Evolutionary conservation across 1,284 basidiomycete genomes (phyloP).

Genomic region (Trichosporon coremiiforme): DNA sequence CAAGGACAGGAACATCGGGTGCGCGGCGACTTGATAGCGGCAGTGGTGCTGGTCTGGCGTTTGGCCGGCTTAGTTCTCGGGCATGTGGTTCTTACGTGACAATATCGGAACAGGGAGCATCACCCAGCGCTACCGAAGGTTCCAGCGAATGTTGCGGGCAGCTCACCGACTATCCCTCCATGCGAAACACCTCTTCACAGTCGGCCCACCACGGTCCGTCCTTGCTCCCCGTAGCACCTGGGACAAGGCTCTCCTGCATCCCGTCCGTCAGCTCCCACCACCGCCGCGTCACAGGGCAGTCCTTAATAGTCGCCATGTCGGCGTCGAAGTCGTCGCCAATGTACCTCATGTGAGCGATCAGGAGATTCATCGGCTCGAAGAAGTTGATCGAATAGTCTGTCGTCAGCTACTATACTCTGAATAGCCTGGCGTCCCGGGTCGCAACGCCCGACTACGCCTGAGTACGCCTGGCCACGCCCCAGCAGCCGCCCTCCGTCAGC

Average conservation of each 20-base stretch:
- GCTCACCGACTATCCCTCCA: slow-evolving; percentile 58
- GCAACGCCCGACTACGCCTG: too few relatives aligned
- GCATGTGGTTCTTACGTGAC: background rate
- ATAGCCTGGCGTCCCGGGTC: background rate
- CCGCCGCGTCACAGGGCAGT: slow-evolving; percentile 67
- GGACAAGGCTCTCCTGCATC: slow-evolving; percentile 74
- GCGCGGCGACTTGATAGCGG: slow-evolving; percentile 9
- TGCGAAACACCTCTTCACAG: slow-evolving; percentile 71
- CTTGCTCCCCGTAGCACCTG: slow-evolving; percentile 69
- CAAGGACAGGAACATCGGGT: background rate
- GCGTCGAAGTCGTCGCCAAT: slow-evolving; percentile 62
- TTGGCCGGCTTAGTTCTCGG: background rate
- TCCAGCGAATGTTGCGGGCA: too few relatives aligned
- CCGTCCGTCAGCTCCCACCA: slow-evolving; percentile 74
- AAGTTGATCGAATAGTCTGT: slow-evolving; percentile 75
- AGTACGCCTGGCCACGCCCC: background rate
- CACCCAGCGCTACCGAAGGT: too few relatives aligned
- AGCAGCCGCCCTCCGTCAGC: background rate
- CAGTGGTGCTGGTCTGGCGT: background rate
- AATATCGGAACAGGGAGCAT: background rate
- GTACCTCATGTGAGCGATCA: slow-evolving; percentile 64
- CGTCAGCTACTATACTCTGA: background rate
- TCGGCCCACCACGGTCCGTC: slow-evolving; percentile 73
- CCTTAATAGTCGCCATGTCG: slow-evolving; percentile 68
- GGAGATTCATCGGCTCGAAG: slow-evolving; percentile 62